phyloP scores from a whole-genome alignment of 108 stramenopile genomes.

The Fragilaria radians region DNA sequence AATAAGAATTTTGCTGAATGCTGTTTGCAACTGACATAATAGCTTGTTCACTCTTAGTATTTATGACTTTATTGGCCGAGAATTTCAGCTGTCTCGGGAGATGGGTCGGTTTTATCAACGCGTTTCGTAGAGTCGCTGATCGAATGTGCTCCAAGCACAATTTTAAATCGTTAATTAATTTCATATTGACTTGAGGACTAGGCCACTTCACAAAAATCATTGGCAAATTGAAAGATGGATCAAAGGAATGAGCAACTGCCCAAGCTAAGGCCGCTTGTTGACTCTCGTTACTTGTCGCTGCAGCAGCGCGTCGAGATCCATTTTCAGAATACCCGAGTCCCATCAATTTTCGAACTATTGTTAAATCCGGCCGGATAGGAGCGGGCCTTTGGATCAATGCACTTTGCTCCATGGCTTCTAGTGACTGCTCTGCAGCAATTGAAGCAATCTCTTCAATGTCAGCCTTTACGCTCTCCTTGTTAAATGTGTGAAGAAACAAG shows the following conservation, averaged over 20 bases:
- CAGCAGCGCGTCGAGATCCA: conserved; percentile 58
- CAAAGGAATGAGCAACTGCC: conserved; percentile 67
- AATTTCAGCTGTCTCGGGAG: too few species aligned
- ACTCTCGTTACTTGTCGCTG: conserved; percentile 47
- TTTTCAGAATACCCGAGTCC: conserved; percentile 60
- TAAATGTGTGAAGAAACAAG: conserved; percentile 24
- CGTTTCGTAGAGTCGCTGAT: conserved; percentile 1
- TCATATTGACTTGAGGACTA: background rate
- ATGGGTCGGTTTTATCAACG: background rate
- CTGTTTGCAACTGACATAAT: too few species aligned
- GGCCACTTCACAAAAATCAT: conserved; percentile 16
- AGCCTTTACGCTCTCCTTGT: conserved; percentile 6
- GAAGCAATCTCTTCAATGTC: conserved; percentile 13
- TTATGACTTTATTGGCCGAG: too few species aligned
- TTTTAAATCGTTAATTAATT: background rate
- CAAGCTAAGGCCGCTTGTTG: conserved; percentile 60
- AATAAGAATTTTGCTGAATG: too few species aligned
- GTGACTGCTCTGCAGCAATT: conserved; percentile 3
- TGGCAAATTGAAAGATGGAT: conserved; percentile 62
- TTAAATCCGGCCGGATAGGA: conserved; percentile 10
- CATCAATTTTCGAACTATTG: conserved; percentile 29
- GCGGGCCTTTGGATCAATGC: background rate
- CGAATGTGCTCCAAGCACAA: background rate
- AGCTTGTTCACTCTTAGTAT: too few species aligned
- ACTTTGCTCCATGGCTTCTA: background rate